phyloP scores from a whole-genome alignment of 768 basidiomycete species.

The Piloderma croceum region DNA sequence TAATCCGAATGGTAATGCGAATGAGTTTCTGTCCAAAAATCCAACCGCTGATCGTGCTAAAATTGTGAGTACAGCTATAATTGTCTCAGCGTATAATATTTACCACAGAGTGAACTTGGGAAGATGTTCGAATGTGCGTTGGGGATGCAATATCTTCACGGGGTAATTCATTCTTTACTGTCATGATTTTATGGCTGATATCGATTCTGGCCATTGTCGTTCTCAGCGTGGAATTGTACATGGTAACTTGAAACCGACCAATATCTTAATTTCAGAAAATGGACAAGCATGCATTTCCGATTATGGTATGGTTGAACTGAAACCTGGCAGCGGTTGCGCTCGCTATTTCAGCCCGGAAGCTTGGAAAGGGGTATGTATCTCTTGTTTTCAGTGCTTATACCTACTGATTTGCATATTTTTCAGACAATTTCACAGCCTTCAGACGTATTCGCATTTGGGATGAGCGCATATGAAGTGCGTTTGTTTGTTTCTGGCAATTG shows the following conservation, averaged over 20 bases:
- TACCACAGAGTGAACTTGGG: not conserved
- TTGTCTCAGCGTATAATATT: not conserved
- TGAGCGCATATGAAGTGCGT: constrained; percentile 21
- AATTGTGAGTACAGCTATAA: constrained; percentile 13
- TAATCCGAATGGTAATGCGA: constrained; percentile 16
- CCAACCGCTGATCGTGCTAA: constrained; percentile 15
- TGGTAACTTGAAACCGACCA: constrained; percentile 20
- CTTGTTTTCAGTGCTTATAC: not conserved
- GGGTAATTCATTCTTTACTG: constrained; percentile 12
- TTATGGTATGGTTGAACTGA: constrained; percentile 20
- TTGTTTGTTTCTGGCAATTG: not conserved
- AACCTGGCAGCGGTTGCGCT: constrained; percentile 14
- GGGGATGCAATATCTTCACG: constrained; percentile 24
- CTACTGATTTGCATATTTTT: not conserved
- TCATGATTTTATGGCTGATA: not conserved
- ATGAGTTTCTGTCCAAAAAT: constrained; percentile 14
- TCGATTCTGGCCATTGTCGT: not conserved
- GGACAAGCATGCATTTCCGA: constrained; percentile 17
- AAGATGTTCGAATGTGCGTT: constrained; percentile 18
- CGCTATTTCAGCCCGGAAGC: constrained; percentile 25
- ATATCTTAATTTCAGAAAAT: constrained; percentile 16
- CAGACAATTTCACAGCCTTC: constrained; percentile 21
- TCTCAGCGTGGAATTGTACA: constrained; percentile 18
- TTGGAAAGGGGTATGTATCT: constrained; percentile 23
- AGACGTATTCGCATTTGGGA: constrained; percentile 25